Percentiles rank a stretch among this genome's conserved stretches.
Evolutionary conservation across 495 filamentous ascomycete species (phyloP).

Genomic region (Penicillium malachiteum): DNA sequence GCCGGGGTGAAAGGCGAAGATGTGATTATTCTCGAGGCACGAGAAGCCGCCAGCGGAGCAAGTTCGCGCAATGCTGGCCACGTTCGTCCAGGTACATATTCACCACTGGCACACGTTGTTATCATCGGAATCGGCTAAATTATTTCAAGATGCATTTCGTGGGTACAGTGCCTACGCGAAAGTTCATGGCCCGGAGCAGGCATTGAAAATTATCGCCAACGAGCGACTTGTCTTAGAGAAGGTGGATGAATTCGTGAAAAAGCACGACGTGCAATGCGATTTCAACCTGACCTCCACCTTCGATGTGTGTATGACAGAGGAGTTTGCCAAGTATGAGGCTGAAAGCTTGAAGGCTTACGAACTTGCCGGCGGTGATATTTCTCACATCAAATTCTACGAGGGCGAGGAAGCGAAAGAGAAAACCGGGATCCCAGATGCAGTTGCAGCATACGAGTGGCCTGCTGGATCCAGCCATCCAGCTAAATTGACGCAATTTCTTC

Average conservation of each 20-base stretch:
- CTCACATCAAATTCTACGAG: constrained; percentile 25
- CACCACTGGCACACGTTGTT: neutral
- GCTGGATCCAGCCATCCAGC: constrained; percentile 33
- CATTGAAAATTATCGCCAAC: constrained; percentile 28
- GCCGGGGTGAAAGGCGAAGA: constrained; percentile 23
- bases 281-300: constrained; percentile 31
- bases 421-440: constrained; percentile 22
- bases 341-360: constrained; percentile 27
- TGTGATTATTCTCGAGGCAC: constrained; percentile 31
- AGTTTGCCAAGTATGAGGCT: constrained; percentile 28
- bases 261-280: constrained; percentile 30
- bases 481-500: constrained; percentile 31
- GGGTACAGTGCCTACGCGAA: constrained; percentile 32
- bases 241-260: constrained; percentile 25
- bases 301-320: constrained; percentile 33
- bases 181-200: constrained; percentile 31
- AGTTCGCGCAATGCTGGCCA: constrained; percentile 35
- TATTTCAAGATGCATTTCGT: constrained; percentile 27
- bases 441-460: constrained; percentile 36
- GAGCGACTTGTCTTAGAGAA: constrained; percentile 28
- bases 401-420: constrained; percentile 20
- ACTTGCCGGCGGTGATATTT: constrained; percentile 26
- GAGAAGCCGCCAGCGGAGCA: constrained; percentile 32
- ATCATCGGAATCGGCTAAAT: neutral
- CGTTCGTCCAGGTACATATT: constrained; percentile 28